Conservation (phyloP, 148 eudicot species). For the Camellia japonica region DNA sequence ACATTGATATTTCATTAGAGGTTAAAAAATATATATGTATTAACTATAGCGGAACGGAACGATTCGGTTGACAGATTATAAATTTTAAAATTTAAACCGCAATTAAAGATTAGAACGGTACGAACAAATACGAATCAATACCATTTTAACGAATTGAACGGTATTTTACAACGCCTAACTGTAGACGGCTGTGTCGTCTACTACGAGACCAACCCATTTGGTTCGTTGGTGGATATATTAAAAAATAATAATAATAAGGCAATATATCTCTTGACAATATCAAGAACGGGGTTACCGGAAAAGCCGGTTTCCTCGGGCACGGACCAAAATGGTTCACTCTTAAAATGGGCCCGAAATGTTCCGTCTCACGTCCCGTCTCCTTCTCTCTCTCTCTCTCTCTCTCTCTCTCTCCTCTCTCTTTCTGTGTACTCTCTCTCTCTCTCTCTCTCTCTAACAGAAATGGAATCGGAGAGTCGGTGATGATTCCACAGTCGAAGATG, state of each 20-base stretch:
- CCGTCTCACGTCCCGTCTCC: constrained; percentile 18
- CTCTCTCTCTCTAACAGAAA: neutral
- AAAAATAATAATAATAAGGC: no score
- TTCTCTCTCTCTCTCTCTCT: constrained; percentile 6
- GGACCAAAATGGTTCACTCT: neutral
- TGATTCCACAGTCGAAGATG: neutral
- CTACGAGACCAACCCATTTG: neutral
- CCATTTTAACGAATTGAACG: no score
- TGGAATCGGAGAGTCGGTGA: neutral
- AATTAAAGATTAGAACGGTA: no score
- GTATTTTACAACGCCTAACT: no score
- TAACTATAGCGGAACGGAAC: no score
- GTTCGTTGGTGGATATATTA: no score
- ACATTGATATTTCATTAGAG: no score
- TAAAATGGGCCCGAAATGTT: constrained; percentile 1
- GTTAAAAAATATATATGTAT: no score
- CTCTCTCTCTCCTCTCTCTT: constrained; percentile 7
- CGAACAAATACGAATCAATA: no score
- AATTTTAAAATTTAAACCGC: no score
- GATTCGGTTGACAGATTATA: no score
- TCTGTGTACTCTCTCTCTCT: constrained; percentile 9
- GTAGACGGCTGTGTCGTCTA: neutral
- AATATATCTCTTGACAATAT: neutral
- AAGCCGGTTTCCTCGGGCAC: constrained; percentile 6
- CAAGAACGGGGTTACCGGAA: constrained; percentile 8